Evolutionary conservation across 495 filamentous ascomycete genomes (phyloP).

Genomic region (Aspergillus baeticus): DNA sequence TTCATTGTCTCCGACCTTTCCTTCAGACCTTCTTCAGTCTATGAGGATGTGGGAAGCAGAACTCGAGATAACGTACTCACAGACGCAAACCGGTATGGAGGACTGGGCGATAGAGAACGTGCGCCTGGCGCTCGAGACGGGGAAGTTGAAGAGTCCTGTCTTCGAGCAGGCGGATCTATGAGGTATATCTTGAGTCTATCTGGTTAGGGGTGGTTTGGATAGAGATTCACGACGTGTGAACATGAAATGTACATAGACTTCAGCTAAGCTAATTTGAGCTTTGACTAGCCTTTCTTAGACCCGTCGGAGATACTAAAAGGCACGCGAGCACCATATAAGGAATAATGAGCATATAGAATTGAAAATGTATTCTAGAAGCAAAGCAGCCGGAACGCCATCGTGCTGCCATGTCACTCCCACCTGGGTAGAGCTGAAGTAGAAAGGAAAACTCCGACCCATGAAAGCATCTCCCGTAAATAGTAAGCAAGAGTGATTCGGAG

Average conservation of each 20-base stretch:
- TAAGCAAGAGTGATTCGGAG: slow-evolving; percentile 3
- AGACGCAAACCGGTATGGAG: slow-evolving; percentile 66
- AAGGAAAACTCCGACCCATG: slow-evolving; percentile 22
- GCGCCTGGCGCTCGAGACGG: slow-evolving; percentile 50
- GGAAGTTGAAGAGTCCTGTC: slow-evolving; percentile 56
- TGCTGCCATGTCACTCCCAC: slow-evolving; percentile 16
- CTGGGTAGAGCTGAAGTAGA: slow-evolving; percentile 12
- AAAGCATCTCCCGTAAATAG: slow-evolving; percentile 5
- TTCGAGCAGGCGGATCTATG: slow-evolving; percentile 56
- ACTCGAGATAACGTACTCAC: not conserved
- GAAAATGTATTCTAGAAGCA: slow-evolving; percentile 6
- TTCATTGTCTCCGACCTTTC: not conserved
- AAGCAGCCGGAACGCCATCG: slow-evolving; percentile 23
- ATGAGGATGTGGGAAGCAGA: not conserved
- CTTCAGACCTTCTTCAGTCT: not conserved
- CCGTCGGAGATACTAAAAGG: no score
- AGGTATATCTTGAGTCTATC: not conserved
- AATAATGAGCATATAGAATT: slow-evolving; percentile 6
- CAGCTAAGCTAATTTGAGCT: not conserved
- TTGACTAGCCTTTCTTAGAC: not conserved
- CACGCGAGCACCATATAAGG: not conserved
- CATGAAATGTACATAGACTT: not conserved
- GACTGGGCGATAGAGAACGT: slow-evolving; percentile 64
- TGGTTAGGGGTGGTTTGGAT: not conserved
- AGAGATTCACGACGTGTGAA: not conserved